phyloP scores from a whole-genome alignment of 805 yeast species.

The Candida jianshihensis region DNA sequence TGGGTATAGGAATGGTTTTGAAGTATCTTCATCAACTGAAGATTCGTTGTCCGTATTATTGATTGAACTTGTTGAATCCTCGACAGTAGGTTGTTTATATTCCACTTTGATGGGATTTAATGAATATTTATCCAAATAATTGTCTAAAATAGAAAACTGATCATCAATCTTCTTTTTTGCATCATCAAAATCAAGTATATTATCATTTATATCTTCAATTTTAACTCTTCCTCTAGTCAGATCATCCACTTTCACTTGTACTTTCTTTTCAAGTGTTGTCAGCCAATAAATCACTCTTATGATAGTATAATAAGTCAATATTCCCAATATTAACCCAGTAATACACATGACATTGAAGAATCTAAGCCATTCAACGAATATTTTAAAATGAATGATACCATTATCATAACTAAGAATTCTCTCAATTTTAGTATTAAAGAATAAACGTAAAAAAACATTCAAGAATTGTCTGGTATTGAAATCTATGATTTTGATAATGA shows the following conservation, averaged over 20 bases:
- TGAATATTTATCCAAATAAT: not conserved
- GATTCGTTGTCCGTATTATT: not conserved
- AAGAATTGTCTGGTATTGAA: conserved; percentile 14
- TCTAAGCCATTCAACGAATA: conserved; percentile 17
- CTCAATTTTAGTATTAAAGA: conserved; percentile 14
- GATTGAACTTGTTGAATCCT: not conserved
- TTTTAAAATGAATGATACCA: conserved; percentile 12
- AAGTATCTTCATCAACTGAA: not conserved
- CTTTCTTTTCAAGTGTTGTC: conserved; percentile 13
- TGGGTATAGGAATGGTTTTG: not conserved
- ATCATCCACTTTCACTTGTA: not conserved
- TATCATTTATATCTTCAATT: not conserved
- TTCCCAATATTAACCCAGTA: conserved; percentile 15
- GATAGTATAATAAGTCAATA: conserved; percentile 14
- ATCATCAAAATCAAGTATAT: not conserved
- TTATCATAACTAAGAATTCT: conserved; percentile 10
- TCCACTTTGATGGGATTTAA: not conserved
- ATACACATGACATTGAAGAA: conserved; percentile 18
- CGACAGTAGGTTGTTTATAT: not conserved
- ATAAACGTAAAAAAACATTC: conserved; percentile 11
- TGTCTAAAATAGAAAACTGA: not conserved
- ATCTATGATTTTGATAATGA: conserved; percentile 14
- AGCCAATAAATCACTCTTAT: conserved; percentile 17
- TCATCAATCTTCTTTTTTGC: not conserved
- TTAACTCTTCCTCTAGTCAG: not conserved